Evolutionary conservation across 106 monocot species (phyloP).

Genomic region (Dendrobium huoshanense): DNA sequence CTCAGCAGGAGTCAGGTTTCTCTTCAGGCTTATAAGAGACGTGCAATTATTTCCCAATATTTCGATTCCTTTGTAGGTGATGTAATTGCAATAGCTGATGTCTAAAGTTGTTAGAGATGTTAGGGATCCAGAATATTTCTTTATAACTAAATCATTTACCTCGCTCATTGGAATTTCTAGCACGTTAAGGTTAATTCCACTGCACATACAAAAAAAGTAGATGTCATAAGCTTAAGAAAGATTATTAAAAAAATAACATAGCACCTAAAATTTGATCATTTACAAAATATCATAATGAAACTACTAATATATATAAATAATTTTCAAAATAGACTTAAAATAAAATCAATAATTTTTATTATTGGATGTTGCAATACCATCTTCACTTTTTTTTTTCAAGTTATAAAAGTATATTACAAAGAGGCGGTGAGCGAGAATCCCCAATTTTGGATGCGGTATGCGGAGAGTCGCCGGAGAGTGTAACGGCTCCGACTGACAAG

Average conservation of each 20-base stretch:
- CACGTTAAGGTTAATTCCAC: conserved; percentile 18
- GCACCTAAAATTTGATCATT: no score
- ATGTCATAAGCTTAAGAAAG: background rate
- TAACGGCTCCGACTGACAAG: background rate
- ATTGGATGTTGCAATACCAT: no score
- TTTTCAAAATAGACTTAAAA: no score
- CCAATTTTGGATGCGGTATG: background rate
- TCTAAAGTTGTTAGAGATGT: conserved; percentile 24
- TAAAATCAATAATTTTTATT: no score
- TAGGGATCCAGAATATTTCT: conserved; percentile 18
- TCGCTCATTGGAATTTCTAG: conserved; percentile 58
- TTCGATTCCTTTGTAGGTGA: conserved; percentile 45
- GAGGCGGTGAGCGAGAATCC: conserved; percentile 7
- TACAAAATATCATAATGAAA: no score
- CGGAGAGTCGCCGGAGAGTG: background rate
- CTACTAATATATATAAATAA: no score
- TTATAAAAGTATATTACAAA: background rate
- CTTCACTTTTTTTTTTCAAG: no score
- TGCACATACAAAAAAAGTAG: background rate
- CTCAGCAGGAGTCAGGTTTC: conserved; percentile 43
- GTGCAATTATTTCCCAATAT: conserved; percentile 40
- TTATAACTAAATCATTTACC: conserved; percentile 24
- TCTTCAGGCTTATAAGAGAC: conserved; percentile 26
- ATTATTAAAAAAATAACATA: no score
- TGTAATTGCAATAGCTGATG: conserved; percentile 48